phyloP scores from a whole-genome alignment of 148 eudicot species.

The Rhododendron griersonianum region DNA sequence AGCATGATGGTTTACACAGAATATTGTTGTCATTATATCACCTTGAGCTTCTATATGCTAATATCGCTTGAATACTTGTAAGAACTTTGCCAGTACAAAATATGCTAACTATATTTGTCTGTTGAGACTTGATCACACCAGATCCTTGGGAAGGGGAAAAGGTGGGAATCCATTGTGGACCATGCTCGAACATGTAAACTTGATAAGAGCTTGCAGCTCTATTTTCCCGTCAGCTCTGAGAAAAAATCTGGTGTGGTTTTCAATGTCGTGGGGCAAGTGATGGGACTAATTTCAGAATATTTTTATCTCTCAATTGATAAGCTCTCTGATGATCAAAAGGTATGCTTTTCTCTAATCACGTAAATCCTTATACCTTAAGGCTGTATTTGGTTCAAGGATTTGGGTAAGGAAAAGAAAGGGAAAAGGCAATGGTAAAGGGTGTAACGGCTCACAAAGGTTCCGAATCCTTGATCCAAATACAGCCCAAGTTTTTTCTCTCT shows the following conservation, averaged over 20 bases:
- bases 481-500: not conserved
- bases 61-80: too few species aligned
- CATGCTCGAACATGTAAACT: constrained; percentile 63
- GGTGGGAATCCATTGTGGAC: constrained; percentile 53
- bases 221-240: constrained; percentile 35
- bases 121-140: constrained; percentile 21
- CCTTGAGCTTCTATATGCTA: not conserved
- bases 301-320: constrained; percentile 42
- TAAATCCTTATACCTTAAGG: not conserved
- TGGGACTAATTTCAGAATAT: constrained; percentile 49
- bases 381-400: not conserved
- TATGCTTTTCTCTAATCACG: constrained; percentile 16
- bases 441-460: not conserved
- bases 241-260: constrained; percentile 61
- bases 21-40: not conserved
- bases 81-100: not conserved
- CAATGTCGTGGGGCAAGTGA: constrained; percentile 56
- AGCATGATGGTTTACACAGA: not conserved
- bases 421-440: not conserved
- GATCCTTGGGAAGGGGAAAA: constrained; percentile 58
- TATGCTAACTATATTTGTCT: not conserved
- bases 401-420: not conserved
- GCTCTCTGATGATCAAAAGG: constrained; percentile 68
- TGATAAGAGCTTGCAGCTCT: constrained; percentile 46
- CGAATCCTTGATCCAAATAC: not conserved